phyloP scores from a whole-genome alignment of 2,329 filamentous ascomycete genomes.

The Colletotrichum abscissum region DNA sequence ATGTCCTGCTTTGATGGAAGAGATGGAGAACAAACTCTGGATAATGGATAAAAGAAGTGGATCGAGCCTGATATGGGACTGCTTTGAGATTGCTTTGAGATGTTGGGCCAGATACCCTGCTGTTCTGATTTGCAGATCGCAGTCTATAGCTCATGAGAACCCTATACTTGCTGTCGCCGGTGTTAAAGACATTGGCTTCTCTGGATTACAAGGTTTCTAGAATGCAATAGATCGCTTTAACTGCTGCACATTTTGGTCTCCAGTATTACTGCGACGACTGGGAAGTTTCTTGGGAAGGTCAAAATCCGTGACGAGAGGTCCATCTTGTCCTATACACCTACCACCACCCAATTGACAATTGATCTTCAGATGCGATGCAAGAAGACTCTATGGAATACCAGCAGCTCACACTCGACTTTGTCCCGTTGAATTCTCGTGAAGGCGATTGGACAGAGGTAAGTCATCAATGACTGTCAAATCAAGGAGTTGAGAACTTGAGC shows the following conservation, averaged over 20 bases:
- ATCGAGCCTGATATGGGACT: too few species aligned
- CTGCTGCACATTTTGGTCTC: neutral
- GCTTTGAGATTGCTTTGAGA: too few species aligned
- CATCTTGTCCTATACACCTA: neutral
- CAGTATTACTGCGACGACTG: neutral
- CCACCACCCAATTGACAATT: neutral
- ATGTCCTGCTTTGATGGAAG: slow-evolving; percentile 42
- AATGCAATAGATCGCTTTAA: neutral
- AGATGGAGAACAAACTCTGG: neutral
- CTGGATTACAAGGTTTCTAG: neutral
- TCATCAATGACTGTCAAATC: too few species aligned
- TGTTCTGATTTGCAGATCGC: neutral
- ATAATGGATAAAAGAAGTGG: neutral
- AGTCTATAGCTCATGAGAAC: neutral
- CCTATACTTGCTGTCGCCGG: neutral
- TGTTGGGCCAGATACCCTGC: neutral
- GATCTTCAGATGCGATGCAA: too few species aligned
- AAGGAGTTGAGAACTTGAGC: too few species aligned
- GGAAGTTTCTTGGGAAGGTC: neutral
- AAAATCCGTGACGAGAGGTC: neutral
- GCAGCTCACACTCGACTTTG: too few species aligned
- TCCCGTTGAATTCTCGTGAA: too few species aligned
- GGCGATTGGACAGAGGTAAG: too few species aligned
- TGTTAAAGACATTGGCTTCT: neutral
- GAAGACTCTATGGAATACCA: too few species aligned